Evolutionary conservation across 2,329 filamentous ascomycete genomes (phyloP).

Genomic region (Berkeleyomyces rouxiae): DNA sequence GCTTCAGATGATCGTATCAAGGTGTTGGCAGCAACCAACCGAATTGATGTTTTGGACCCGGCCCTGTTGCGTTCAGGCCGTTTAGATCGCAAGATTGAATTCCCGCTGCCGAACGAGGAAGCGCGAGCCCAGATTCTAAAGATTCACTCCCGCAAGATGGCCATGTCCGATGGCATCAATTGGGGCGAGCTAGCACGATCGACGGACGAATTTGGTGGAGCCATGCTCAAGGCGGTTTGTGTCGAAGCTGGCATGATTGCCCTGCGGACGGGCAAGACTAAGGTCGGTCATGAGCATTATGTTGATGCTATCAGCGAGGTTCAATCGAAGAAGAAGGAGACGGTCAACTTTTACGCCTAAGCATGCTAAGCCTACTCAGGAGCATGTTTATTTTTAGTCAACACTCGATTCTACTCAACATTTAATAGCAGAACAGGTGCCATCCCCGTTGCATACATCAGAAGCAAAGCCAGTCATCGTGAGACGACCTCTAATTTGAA

Average conservation of each 20-base stretch:
- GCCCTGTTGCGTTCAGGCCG: slow-evolving; percentile 81
- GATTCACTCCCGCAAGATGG: slow-evolving; percentile 98
- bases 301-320: slow-evolving; percentile 97
- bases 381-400: neutral
- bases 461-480: too few species aligned
- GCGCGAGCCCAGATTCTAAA: slow-evolving; percentile 90
- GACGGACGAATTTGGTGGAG: slow-evolving; percentile 96
- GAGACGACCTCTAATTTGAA: neutral
- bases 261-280: slow-evolving; percentile 79
- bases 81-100: slow-evolving; percentile 94
- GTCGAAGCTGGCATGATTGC: slow-evolving; percentile 99
- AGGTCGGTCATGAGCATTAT: slow-evolving; percentile 96
- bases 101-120: slow-evolving; percentile 94
- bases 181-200: slow-evolving; percentile 90
- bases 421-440: neutral
- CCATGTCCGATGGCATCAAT: slow-evolving; percentile 80
- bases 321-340: slow-evolving; percentile 89
- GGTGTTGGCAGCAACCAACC: slow-evolving; percentile 86
- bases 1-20: slow-evolving; percentile 95
- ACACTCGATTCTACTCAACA: too few species aligned
- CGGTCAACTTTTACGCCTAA: slow-evolving; percentile 41
- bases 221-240: slow-evolving; percentile 94
- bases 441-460: neutral
- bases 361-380: neutral
- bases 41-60: slow-evolving; percentile 84